Evolutionary conservation across 2,329 filamentous ascomycete species (phyloP).

Genomic region (Ploettnerulaceae sp.): DNA sequence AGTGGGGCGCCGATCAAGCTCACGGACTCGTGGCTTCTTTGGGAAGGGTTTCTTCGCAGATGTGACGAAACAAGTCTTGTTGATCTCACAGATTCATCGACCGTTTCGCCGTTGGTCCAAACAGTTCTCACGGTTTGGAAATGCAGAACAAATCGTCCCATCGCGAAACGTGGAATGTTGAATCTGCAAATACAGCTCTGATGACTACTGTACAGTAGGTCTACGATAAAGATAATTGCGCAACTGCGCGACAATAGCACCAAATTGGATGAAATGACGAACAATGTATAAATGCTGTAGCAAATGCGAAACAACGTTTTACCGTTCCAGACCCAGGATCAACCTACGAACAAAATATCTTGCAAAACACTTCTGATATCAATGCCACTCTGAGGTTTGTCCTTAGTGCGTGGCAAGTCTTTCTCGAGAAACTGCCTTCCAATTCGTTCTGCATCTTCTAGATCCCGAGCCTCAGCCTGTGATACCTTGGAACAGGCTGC

Average conservation of each 20-base stretch:
- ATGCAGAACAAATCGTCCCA: neutral
- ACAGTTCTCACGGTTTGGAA: conserved; percentile 4
- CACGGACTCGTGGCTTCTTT: neutral
- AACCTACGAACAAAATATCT: conserved; percentile 24
- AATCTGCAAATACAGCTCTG: neutral
- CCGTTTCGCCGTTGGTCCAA: conserved; percentile 8
- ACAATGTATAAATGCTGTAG: conserved; percentile 7
- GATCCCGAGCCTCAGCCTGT: conserved; percentile 54
- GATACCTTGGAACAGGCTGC: conserved; percentile 66
- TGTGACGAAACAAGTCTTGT: neutral
- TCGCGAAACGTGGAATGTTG: conserved; percentile 1
- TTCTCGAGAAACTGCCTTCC: conserved; percentile 53
- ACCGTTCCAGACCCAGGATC: conserved; percentile 4
- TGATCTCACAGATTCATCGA: conserved; percentile 3
- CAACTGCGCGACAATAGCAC: neutral
- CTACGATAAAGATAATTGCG: neutral
- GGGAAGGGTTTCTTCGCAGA: neutral
- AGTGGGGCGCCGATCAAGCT: too few species aligned
- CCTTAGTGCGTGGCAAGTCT: conserved; percentile 26
- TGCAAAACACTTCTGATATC: conserved; percentile 29
- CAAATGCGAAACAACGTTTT: conserved; percentile 20
- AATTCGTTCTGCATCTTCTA: conserved; percentile 61
- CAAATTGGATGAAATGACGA: neutral
- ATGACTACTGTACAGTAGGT: neutral
- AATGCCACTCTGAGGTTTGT: conserved; percentile 14